Percentiles rank a stretch among this genome's conserved stretches.
phyloP scores from a whole-genome alignment of 78 protist genomes.

The Dictyostelium brefeldianum region DNA sequence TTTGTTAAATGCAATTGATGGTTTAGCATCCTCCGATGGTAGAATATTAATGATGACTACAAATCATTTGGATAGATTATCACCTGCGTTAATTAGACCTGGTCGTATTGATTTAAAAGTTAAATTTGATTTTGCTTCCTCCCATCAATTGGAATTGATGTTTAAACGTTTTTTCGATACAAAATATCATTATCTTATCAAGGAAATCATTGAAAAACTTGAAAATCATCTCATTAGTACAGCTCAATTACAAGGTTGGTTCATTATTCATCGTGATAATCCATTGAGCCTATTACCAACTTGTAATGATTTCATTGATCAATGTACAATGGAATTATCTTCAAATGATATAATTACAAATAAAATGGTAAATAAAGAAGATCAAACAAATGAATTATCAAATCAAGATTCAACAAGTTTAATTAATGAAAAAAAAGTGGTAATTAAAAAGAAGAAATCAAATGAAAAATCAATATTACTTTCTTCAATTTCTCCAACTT shows the following conservation, averaged over 20 bases:
- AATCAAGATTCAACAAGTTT: neutral
- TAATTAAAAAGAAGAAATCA: neutral
- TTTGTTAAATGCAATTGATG: conserved; percentile 89
- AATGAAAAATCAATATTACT: neutral
- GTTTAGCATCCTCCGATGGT: conserved; percentile 88
- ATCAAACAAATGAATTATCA: neutral
- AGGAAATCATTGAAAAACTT: neutral
- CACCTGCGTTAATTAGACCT: conserved; percentile 88
- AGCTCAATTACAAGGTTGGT: conserved; percentile 89
- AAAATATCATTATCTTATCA: conserved; percentile 11
- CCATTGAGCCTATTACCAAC: conserved; percentile 17
- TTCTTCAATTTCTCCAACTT: neutral
- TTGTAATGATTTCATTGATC: conserved; percentile 25
- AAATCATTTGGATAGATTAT: conserved; percentile 86
- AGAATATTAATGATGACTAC: conserved; percentile 92
- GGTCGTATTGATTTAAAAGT: conserved; percentile 88
- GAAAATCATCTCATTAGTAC: conserved; percentile 70
- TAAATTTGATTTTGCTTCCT: conserved; percentile 50
- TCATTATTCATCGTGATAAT: conserved; percentile 82
- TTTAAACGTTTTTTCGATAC: conserved; percentile 73
- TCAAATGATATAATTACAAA: conserved; percentile 12
- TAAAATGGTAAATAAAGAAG: neutral
- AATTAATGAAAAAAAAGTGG: neutral
- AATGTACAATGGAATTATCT: neutral
- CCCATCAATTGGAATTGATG: conserved; percentile 45